phyloP scores from a whole-genome alignment of 352 stramenopile species.

The Ochromonadaceae sp. region DNA sequence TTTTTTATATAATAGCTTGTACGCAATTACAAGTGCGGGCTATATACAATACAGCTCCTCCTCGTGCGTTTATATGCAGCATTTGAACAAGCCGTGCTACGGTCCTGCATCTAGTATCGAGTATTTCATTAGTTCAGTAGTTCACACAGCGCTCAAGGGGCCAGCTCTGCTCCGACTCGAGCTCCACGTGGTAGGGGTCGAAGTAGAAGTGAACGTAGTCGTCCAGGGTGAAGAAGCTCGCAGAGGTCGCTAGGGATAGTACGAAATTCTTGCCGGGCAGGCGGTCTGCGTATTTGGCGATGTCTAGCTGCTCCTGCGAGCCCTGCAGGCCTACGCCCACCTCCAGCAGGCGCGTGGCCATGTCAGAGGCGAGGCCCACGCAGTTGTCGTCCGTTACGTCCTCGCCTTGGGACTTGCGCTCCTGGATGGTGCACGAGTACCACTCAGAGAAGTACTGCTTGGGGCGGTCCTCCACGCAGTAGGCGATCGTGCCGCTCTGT shows the following conservation, averaged over 20 bases:
- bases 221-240: neutral
- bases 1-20: too few relatives aligned
- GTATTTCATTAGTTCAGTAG: too few relatives aligned
- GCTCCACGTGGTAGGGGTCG: constrained; percentile 6
- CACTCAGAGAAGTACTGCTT: constrained; percentile 5
- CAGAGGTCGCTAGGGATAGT: neutral
- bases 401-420: neutral
- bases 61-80: too few relatives aligned
- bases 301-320: neutral
- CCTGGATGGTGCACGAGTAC: constrained; percentile 10
- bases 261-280: constrained; percentile 9
- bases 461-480: constrained; percentile 7
- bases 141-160: neutral
- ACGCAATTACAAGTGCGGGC: too few relatives aligned
- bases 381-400: constrained; percentile 3
- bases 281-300: neutral
- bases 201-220: constrained; percentile 5
- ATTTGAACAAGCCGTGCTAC: too few relatives aligned
- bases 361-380: neutral
- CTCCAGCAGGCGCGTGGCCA: neutral
- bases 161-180: constrained; percentile 2
- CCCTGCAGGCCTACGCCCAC: neutral
- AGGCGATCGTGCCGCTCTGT: neutral
- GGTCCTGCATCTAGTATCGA: too few relatives aligned
- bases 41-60: too few relatives aligned